A percentile compares a stretch with the other conserved stretches of the same genome.
Conservation (phyloP, 2,329 filamentous ascomycete species). For the Colletotrichum simmondsii region DNA sequence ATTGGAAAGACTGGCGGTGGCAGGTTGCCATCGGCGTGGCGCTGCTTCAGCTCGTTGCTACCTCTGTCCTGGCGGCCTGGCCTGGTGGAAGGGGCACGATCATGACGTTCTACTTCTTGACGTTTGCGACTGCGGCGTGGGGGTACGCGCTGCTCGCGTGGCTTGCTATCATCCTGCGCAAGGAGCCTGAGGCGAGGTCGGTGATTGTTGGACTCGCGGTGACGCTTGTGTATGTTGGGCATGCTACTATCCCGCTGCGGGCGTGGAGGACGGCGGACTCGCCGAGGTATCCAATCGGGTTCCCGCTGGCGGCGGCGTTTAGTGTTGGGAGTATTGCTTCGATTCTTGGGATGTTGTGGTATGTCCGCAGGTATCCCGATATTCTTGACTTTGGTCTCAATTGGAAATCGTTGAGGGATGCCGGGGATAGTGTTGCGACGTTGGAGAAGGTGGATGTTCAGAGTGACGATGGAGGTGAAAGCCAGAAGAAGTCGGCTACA, state of each 20-base stretch:
- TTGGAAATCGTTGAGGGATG: conserved; percentile 6
- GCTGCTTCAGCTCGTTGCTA: conserved; percentile 41
- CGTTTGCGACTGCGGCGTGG: conserved; percentile 47
- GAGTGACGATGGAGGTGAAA: neutral
- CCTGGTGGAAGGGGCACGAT: conserved; percentile 43
- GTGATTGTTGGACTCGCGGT: conserved; percentile 48
- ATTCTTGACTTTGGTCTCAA: conserved; percentile 29
- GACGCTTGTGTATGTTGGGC: conserved; percentile 48
- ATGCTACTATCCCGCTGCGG: conserved; percentile 49
- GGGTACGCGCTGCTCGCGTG: conserved; percentile 44
- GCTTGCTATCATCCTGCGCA: conserved; percentile 42
- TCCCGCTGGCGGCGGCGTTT: conserved; percentile 47
- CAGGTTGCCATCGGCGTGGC: conserved; percentile 45
- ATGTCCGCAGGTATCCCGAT: conserved; percentile 37
- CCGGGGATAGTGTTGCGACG: conserved; percentile 1
- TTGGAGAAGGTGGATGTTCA: conserved; percentile 1
- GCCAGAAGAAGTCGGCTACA: neutral
- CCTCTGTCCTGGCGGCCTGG: conserved; percentile 45
- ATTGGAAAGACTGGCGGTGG: conserved; percentile 51
- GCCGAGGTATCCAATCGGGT: conserved; percentile 48
- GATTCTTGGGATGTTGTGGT: conserved; percentile 45
- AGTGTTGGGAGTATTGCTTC: conserved; percentile 42
- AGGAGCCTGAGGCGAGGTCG: conserved; percentile 45
- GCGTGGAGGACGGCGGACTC: conserved; percentile 46
- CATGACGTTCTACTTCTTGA: conserved; percentile 48